Conservation (phyloP, 768 basidiomycete genomes). For the Roridomyces roridus region DNA sequence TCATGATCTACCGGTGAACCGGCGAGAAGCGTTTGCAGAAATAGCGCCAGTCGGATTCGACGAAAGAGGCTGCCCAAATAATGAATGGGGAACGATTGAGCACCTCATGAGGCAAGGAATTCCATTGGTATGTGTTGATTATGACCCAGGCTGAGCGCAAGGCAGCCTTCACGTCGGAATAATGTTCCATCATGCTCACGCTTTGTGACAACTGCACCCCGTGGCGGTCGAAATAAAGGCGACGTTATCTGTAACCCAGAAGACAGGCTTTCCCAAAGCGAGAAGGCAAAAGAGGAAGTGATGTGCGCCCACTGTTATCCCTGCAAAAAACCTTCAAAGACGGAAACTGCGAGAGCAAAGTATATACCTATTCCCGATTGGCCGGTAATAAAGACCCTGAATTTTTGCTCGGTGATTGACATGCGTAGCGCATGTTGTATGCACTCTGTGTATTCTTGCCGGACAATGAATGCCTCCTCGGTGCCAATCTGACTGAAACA, state of each 20-base stretch:
- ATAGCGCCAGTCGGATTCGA: neutral
- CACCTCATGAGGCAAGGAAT: neutral
- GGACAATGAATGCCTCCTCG: neutral
- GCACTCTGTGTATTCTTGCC: neutral
- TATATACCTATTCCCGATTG: conserved; percentile 7
- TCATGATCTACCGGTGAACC: neutral
- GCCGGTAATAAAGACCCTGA: neutral
- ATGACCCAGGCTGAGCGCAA: neutral
- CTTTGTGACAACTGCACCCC: conserved; percentile 3
- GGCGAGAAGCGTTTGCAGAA: neutral
- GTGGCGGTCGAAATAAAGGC: neutral
- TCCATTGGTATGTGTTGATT: neutral
- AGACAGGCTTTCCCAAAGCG: conserved; percentile 2
- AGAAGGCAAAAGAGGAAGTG: conserved; percentile 9
- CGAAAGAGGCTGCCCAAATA: neutral
- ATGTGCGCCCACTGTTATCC: neutral
- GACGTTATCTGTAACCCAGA: conserved; percentile 1
- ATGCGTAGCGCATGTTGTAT: neutral
- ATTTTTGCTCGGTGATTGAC: neutral
- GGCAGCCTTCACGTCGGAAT: neutral
- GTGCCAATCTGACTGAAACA: no score
- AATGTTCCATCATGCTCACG: neutral
- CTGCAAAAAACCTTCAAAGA: conserved; percentile 1
- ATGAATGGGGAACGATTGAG: neutral
- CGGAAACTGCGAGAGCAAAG: neutral